Conservation (phyloP, 2,329 filamentous ascomycete genomes). For the Paraphaeosphaeria sporulosa region DNA sequence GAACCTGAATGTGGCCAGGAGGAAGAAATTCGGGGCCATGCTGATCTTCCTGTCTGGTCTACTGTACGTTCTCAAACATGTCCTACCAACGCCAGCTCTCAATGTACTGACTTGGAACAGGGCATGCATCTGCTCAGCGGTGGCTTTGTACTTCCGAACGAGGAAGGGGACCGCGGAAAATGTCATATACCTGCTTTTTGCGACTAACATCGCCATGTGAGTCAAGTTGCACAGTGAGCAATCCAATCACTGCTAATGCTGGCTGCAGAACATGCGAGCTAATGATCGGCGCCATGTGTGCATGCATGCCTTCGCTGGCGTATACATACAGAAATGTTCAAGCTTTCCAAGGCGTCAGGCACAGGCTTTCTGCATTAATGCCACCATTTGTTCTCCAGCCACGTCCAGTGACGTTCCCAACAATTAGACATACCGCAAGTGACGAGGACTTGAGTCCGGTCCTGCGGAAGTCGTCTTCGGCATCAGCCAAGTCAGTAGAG, state of each 20-base stretch:
- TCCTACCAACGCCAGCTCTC: not conserved
- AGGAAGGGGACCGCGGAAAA: not conserved
- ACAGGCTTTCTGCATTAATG: not conserved
- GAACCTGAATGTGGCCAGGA: not conserved
- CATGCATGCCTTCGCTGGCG: constrained; percentile 11
- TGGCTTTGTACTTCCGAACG: constrained; percentile 6
- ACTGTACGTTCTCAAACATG: constrained; percentile 7
- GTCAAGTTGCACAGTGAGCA: not conserved
- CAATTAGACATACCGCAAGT: not conserved
- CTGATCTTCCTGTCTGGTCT: constrained; percentile 15
- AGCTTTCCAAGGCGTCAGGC: not conserved
- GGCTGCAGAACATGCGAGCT: not conserved
- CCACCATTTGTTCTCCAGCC: not conserved
- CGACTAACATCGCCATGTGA: constrained; percentile 7
- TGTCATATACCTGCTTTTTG: not conserved
- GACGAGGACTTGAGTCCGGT: not conserved
- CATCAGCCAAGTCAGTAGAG: not conserved
- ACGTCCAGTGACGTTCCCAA: not conserved
- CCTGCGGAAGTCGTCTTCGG: not conserved
- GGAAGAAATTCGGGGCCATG: constrained; percentile 14
- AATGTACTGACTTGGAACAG: not conserved
- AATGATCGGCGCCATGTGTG: constrained; percentile 9
- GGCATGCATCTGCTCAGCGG: constrained; percentile 6
- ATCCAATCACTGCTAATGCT: not conserved
- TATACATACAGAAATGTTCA: constrained; percentile 4